Percentiles rank a stretch among this genome's conserved stretches.
phyloP scores from a whole-genome alignment of 345 rosid genomes.

The Schrenkiella parvula region DNA sequence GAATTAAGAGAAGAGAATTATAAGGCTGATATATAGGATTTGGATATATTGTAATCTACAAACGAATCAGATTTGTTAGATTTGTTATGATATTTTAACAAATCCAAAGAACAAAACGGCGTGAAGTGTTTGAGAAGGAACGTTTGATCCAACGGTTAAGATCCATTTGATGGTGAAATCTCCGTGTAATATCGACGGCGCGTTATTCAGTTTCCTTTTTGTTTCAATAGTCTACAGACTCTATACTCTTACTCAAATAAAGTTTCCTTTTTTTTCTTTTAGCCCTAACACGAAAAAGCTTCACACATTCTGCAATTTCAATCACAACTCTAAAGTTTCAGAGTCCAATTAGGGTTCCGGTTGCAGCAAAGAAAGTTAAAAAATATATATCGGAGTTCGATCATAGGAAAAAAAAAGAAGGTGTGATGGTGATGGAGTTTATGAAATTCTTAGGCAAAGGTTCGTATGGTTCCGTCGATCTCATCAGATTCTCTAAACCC shows the following conservation, averaged over 20 bases:
- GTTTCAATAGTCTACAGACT: neutral
- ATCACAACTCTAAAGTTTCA: neutral
- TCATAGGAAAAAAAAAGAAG: neutral
- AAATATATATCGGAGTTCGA: neutral
- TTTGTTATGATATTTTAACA: too few relatives aligned
- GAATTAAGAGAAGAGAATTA: too few relatives aligned
- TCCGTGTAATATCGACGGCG: neutral
- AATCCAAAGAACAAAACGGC: too few relatives aligned
- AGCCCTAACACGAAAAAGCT: too few relatives aligned
- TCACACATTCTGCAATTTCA: too few relatives aligned
- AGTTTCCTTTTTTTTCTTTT: too few relatives aligned
- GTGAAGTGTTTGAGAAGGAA: neutral
- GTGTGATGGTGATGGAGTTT: conserved; percentile 11
- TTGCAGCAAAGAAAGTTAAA: neutral
- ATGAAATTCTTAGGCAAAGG: conserved; percentile 4
- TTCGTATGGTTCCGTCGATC: conserved; percentile 15
- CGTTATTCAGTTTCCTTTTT: neutral
- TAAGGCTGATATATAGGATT: too few relatives aligned
- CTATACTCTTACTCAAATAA: too few relatives aligned
- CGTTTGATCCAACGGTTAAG: neutral
- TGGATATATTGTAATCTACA: too few relatives aligned
- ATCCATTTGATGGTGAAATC: neutral
- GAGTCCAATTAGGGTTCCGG: neutral
- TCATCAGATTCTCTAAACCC: neutral
- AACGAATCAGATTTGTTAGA: too few relatives aligned